These are phyloP conservation scores for Daldinia vernicosa DNA, from an alignment of 495 filamentous ascomycete genomes.

Conservation along the genomic window DNA sequence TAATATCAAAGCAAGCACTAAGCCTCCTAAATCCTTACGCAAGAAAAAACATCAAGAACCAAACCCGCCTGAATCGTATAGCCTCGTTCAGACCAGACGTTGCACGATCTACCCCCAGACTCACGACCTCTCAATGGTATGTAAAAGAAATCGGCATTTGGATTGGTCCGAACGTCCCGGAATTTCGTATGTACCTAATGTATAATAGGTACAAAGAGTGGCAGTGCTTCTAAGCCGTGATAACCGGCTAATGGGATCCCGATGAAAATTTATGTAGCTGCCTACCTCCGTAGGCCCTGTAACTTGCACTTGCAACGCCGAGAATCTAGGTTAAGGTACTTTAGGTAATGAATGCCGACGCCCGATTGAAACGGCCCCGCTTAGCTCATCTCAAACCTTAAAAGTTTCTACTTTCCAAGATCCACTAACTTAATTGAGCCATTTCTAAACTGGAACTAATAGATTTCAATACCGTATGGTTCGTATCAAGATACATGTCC, in stretches of 20 bases:
- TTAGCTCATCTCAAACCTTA: slow-evolving; percentile 1
- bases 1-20: neutral
- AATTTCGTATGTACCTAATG: neutral
- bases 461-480: neutral
- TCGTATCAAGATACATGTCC: too few relatives aligned
- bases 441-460: neutral
- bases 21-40: neutral
- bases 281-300: neutral
- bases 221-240: neutral
- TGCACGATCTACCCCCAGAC: neutral
- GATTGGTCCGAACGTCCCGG: slow-evolving; percentile 4
- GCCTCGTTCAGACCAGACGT: neutral
- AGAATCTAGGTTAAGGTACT: neutral
- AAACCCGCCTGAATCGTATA: neutral
- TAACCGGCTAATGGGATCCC: neutral
- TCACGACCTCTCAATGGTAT: neutral
- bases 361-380: neutral
- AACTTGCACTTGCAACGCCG: neutral
- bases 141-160: neutral
- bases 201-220: slow-evolving; percentile 3
- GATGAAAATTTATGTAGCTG: neutral
- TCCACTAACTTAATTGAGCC: neutral
- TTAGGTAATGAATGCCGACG: neutral
- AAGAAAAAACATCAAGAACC: neutral
- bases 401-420: neutral